Evolutionary conservation across 495 filamentous ascomycete genomes (phyloP), one percentile per base, ranked within the genome.

Genomic region (Aspergillus nidulans): DNA sequence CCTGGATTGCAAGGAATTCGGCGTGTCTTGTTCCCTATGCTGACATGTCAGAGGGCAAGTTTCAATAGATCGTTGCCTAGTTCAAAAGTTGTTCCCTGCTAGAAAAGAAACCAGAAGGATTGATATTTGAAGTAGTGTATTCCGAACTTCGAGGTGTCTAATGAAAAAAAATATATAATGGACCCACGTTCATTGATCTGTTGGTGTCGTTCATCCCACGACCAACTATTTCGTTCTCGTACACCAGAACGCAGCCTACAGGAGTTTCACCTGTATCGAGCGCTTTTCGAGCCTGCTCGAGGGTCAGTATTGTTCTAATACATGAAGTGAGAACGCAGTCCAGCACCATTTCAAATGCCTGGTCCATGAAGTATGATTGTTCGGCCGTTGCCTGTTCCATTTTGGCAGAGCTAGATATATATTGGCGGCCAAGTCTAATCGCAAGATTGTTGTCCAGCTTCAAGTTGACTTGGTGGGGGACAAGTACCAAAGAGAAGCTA

Each of bases 201-300:
- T 97, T 98, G 25, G 94, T 98, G 23, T 92, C 92, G 60, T 98
- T 98, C 89, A 94, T 96, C 45, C 94, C 94, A 50, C 72, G 75
- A 6, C 87, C 92, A 60, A 98, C 88, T 53, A 96, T 79, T 43
- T 82, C 70, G 52, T 78, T 81, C 32, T 85, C 63, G 64, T 90
- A 75, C 0, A 97, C 91, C 42, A 98, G 82, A 18, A 97, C 90
- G 74, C 95, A 97, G 48, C 94, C 95, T 15, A 98, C 95, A 6
- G 94, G 95, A 2, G 95, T 96, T 74, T 98, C 94, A 56, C 91
- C 86, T 38, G 76, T 85, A 23, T 70, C 61, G n/a, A 97, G 82
- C 15, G 94, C 94, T 50, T 85, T 78, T 58, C 88, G 82, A 40
- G 89, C 91, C 87, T 95, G 43, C 18, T 25, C 38, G 28, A 32